phyloP scores from a whole-genome alignment of 768 basidiomycete species.

The Inosperma sp. region DNA sequence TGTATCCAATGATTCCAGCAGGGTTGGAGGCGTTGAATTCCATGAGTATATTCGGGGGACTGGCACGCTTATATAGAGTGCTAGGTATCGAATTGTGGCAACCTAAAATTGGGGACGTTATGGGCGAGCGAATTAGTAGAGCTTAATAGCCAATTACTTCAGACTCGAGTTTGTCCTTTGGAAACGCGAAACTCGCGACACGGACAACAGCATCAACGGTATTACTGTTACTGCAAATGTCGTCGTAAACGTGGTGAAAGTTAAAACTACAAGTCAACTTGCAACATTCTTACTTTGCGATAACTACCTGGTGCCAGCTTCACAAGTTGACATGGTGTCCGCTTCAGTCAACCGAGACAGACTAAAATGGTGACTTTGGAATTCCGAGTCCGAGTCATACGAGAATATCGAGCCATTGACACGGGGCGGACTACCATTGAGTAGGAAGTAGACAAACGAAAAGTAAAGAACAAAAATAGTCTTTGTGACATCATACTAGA shows the following conservation, averaged over 20 bases:
- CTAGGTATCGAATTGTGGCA: background rate
- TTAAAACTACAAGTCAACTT: background rate
- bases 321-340: background rate
- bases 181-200: background rate
- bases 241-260: background rate
- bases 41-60: background rate
- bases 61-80: background rate
- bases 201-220: background rate
- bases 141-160: background rate
- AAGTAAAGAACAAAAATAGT: too few species aligned
- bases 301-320: background rate
- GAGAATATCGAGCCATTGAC: too few species aligned
- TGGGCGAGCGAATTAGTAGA: background rate
- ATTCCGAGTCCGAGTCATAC: too few species aligned
- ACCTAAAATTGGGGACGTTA: background rate
- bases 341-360: background rate
- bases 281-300: background rate
- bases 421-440: too few species aligned
- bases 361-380: too few species aligned
- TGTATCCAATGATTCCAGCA: constrained; percentile 1
- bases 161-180: background rate
- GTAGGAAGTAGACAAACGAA: too few species aligned
- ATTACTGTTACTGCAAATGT: background rate
- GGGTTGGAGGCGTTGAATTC: background rate
- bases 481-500: too few species aligned